Conservation (phyloP, 176 grass and related monocot genomes). For the Alopecurus myosuroides region DNA sequence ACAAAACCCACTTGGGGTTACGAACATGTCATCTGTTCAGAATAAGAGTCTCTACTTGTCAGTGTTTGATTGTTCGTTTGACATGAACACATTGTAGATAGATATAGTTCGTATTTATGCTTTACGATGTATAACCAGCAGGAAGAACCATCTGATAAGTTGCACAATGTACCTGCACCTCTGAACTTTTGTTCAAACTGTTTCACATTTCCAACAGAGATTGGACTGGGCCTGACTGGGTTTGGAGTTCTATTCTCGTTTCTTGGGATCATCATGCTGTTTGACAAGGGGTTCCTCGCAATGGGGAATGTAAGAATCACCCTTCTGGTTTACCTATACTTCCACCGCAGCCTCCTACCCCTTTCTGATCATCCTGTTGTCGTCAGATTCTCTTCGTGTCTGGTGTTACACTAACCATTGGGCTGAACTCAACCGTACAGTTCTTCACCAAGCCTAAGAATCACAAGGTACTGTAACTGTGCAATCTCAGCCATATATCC, state of each 20-base stretch:
- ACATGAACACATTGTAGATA: background rate
- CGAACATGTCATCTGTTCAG: background rate
- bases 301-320: constrained; percentile 69
- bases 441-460: constrained; percentile 91
- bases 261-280: constrained; percentile 81
- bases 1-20: no score
- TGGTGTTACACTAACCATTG: constrained; percentile 78
- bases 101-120: background rate
- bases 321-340: background rate
- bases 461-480: constrained; percentile 45
- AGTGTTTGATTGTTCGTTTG: background rate
- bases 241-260: constrained; percentile 85
- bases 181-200: background rate
- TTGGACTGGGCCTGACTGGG: constrained; percentile 76
- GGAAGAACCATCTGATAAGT: background rate
- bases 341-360: background rate
- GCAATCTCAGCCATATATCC: background rate
- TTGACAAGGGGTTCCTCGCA: constrained; percentile 88
- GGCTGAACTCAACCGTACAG: constrained; percentile 67
- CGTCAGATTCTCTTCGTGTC: constrained; percentile 75
- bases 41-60: background rate
- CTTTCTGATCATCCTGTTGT: background rate
- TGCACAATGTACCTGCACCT: background rate
- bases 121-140: background rate
- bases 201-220: constrained; percentile 42